These are phyloP conservation scores for Pyrenula massariospora DNA, from an alignment of 495 filamentous ascomycete species.

Conservation along the genomic window DNA sequence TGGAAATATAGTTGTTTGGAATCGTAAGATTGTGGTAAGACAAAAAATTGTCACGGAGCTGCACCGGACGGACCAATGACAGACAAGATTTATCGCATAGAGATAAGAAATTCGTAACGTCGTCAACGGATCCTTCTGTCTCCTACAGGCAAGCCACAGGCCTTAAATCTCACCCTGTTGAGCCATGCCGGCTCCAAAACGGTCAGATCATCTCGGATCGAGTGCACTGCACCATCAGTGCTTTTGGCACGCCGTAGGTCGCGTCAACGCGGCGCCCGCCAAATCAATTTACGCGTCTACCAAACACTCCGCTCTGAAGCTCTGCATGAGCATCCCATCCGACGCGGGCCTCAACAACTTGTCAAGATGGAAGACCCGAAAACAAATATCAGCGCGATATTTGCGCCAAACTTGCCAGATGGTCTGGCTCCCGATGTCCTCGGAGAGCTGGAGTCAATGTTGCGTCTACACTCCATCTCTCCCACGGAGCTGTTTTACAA, in stretches of 20 bases:
- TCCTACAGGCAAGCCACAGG: not conserved
- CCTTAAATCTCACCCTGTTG: not conserved
- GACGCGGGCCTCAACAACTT: too few relatives aligned
- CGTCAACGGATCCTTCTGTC: too few relatives aligned
- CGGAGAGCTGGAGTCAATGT: constrained; percentile 69
- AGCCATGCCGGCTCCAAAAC: not conserved
- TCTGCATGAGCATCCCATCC: too few relatives aligned
- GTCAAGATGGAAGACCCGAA: constrained; percentile 20
- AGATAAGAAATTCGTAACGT: too few relatives aligned
- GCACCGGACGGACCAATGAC: too few relatives aligned
- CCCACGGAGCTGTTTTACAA: constrained; percentile 86
- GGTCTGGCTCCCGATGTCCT: constrained; percentile 61
- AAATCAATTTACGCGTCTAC: too few relatives aligned
- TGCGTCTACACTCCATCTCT: constrained; percentile 64
- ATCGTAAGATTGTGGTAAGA: too few relatives aligned
- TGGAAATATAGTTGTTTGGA: too few relatives aligned
- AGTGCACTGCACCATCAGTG: not conserved
- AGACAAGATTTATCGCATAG: too few relatives aligned
- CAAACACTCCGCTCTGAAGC: too few relatives aligned
- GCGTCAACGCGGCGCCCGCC: not conserved
- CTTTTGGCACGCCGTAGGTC: not conserved
- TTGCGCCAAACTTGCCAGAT: constrained; percentile 39
- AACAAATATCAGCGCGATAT: constrained; percentile 57
- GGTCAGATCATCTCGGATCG: not conserved
- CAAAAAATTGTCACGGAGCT: too few relatives aligned